A percentile compares a stretch with the other conserved stretches of the same genome.
phyloP scores from a whole-genome alignment of 2,329 filamentous ascomycete genomes.

The Aspergillus fructus region DNA sequence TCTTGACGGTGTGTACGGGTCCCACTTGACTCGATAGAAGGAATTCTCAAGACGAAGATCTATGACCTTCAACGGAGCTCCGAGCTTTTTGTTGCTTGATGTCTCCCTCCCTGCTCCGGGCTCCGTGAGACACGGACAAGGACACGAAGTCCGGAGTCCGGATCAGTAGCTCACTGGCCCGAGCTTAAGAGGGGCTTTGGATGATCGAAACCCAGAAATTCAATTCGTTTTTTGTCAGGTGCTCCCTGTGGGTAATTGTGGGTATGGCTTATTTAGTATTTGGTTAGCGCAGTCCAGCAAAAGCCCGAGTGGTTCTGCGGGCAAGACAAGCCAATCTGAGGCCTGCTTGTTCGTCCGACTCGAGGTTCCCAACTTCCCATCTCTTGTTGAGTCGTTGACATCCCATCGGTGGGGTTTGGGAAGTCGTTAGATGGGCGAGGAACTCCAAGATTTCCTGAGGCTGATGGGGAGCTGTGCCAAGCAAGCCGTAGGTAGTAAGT shows the following conservation, averaged over 20 bases:
- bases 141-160: not conserved
- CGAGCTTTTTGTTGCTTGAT: not conserved
- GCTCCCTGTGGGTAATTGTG: not conserved
- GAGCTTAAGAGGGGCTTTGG: not conserved
- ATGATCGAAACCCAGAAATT: not conserved
- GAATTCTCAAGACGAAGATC: conserved; percentile 1
- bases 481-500: not conserved
- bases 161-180: not conserved
- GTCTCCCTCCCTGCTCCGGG: not conserved
- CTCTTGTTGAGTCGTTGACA: no score
- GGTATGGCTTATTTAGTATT: not conserved
- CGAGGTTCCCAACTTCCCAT: not conserved
- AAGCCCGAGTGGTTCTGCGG: not conserved
- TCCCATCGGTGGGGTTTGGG: not conserved
- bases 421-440: not conserved
- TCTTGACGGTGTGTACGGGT: conserved; percentile 1
- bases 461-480: not conserved
- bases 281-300: not conserved
- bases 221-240: not conserved
- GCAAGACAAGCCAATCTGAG: not conserved
- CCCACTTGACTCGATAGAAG: not conserved
- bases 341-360: not conserved
- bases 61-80: not conserved
- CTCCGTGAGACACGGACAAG: not conserved
- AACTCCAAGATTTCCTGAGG: not conserved